Conservation (phyloP, 2,329 filamentous ascomycete genomes). For the Boeremia lycopersici region DNA sequence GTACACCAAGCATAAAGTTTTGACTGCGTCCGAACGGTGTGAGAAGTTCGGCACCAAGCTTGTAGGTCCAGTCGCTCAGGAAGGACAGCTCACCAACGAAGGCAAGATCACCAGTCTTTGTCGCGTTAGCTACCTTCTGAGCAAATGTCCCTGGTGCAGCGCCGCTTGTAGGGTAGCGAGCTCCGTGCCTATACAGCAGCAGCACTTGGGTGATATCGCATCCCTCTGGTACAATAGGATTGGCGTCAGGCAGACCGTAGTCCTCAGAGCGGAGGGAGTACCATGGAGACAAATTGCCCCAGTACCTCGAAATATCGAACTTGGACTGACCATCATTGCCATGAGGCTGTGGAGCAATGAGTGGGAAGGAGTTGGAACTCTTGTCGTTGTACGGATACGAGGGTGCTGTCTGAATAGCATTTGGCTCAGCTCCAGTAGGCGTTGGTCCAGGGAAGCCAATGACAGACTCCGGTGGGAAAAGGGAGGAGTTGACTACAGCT, state of each 20-base stretch:
- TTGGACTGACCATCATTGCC: slow-evolving; percentile 22
- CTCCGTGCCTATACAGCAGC: slow-evolving; percentile 39
- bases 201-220: slow-evolving; percentile 39
- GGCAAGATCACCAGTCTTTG: slow-evolving; percentile 28
- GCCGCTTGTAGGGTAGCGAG: slow-evolving; percentile 37
- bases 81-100: slow-evolving; percentile 38
- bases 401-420: slow-evolving; percentile 36
- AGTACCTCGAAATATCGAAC: slow-evolving; percentile 39
- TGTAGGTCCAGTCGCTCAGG: slow-evolving; percentile 36
- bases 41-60: slow-evolving; percentile 38
- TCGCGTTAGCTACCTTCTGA: slow-evolving; percentile 33
- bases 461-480: slow-evolving; percentile 36
- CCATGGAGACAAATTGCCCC: slow-evolving; percentile 41
- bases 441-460: slow-evolving; percentile 39
- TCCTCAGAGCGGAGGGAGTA: slow-evolving; percentile 37
- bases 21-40: slow-evolving; percentile 44
- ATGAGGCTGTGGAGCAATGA: slow-evolving; percentile 31
- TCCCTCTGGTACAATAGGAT: slow-evolving; percentile 32
- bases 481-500: slow-evolving; percentile 31
- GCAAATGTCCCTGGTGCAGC: slow-evolving; percentile 34
- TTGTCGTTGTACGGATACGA: slow-evolving; percentile 38
- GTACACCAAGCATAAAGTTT: slow-evolving; percentile 50
- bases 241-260: slow-evolving; percentile 35
- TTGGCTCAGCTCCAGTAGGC: slow-evolving; percentile 36
- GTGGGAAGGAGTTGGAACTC: slow-evolving; percentile 28